Conservation (phyloP, 192 early-diverging fungal genomes). For the Lunasporangiospora selenospora region DNA sequence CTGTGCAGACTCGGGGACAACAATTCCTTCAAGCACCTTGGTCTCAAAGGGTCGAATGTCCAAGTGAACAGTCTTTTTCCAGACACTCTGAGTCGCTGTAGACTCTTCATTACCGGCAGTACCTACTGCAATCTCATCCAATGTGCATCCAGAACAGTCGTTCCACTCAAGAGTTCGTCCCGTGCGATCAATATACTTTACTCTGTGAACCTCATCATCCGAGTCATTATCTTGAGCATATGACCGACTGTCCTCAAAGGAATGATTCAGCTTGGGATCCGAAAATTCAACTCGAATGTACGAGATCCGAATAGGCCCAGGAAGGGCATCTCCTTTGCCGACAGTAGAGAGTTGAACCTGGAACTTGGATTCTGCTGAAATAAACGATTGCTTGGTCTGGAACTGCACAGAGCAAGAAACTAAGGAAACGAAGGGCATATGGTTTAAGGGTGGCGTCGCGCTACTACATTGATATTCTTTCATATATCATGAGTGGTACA, state of each 20-base stretch:
- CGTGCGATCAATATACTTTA: slow-evolving; percentile 19
- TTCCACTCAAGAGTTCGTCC: slow-evolving; percentile 27
- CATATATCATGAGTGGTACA: slow-evolving; percentile 46
- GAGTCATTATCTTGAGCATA: slow-evolving; percentile 4
- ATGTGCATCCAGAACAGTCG: slow-evolving; percentile 34
- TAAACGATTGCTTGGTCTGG: slow-evolving; percentile 59
- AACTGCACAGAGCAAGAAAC: slow-evolving; percentile 49
- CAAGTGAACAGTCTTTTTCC: slow-evolving; percentile 52
- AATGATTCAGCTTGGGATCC: slow-evolving; percentile 64
- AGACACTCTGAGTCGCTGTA: slow-evolving; percentile 13
- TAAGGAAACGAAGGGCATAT: slow-evolving; percentile 18
- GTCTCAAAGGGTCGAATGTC: slow-evolving; percentile 55
- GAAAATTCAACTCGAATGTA: slow-evolving; percentile 65
- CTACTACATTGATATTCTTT: too few relatives aligned
- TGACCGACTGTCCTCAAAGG: slow-evolving; percentile 43
- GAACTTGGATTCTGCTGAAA: slow-evolving; percentile 60
- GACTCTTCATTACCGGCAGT: slow-evolving; percentile 7
- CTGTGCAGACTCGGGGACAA: slow-evolving; percentile 61
- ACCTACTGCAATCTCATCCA: slow-evolving; percentile 1
- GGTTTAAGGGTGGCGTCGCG: too few relatives aligned
- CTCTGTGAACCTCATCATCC: not conserved
- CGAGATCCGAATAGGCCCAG: slow-evolving; percentile 53
- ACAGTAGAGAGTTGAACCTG: slow-evolving; percentile 61
- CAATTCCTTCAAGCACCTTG: slow-evolving; percentile 63
- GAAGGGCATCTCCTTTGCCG: slow-evolving; percentile 47